Base-by-base conservation (phyloP, 345 rosid species). In the Brassica rapa region DNA sequence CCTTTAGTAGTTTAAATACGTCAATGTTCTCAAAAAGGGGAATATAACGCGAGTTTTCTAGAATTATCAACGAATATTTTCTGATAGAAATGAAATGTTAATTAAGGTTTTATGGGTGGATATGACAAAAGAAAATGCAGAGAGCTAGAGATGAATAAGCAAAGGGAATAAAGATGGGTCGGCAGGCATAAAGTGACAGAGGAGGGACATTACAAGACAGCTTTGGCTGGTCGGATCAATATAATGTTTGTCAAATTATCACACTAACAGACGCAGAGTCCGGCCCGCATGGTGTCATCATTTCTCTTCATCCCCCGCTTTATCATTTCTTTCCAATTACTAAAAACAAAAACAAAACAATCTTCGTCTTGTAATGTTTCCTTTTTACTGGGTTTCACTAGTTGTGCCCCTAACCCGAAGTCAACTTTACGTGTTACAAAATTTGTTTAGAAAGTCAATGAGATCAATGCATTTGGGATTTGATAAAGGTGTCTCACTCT, bases 181-280 rank as follows among this genome's bases (percentile, higher is more conserved):
- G 81, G 81, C 67, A 78, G 81, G 81, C 53, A 72, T 39, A 79
- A 79, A 78, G 68, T 57, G 68, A 78, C n/a, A 72, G 68, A 78
- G 57, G 71, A 43, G 46, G 27, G 77, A 79, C 78, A 73, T 49
- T 15, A 73, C 78, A 79, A 79, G 82, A 79, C 78, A 79, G 70
- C 78, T 73, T 68, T 73, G 70, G 78, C 35, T 72, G 77, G 80
- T 77, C 65, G 75, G 70, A 71, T 78, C 68, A 79, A 46, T 79
- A 61, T 56, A 67, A 79, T 79, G 74, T 68, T 73, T 49, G 65
- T 79, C 78, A 68, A 79, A 67, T 68, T 79, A 79, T 79, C 68
- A 73, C 78, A 73, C 82, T 73, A 79, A 71, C 74, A 61, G 70
- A 79, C 70, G 65, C 74, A 60, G 46, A 73, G 82, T 49, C 82